These are phyloP conservation scores for Penicillium thymicola DNA, from an alignment of 2,329 filamentous ascomycete genomes.

Conservation along the genomic window DNA sequence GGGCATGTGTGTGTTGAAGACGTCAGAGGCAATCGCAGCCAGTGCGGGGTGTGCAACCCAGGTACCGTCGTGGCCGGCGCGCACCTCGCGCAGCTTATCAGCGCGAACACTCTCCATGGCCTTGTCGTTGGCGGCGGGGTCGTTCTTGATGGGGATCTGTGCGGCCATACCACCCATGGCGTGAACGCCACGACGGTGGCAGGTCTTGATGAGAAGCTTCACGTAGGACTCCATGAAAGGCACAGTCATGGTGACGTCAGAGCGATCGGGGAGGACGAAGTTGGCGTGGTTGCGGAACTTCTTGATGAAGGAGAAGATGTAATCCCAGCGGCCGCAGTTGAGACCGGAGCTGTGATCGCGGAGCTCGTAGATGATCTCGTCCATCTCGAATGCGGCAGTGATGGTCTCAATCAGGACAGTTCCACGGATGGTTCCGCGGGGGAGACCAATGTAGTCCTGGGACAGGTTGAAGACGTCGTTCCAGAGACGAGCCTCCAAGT, in stretches of 20 bases:
- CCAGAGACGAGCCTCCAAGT: conserved; percentile 95
- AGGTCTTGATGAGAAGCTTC: conserved; percentile 96
- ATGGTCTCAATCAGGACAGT: conserved; percentile 99
- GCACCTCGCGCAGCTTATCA: conserved; percentile 94
- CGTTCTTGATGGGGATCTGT: conserved; percentile 97
- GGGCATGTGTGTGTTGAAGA: conserved; percentile 99
- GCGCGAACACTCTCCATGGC: conserved; percentile 91
- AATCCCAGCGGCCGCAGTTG: conserved; percentile 99
- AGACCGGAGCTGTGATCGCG: conserved; percentile 93
- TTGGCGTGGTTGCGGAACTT: conserved; percentile 94
- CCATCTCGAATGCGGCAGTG: conserved; percentile 97
- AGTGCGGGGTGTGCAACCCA: conserved; percentile 97
- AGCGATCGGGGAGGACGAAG: conserved; percentile 91
- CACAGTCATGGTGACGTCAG: conserved; percentile 91
- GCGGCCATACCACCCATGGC: conserved; percentile 99
- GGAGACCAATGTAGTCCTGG: conserved; percentile 89
- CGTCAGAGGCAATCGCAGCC: conserved; percentile 78
- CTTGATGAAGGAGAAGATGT: conserved; percentile 99
- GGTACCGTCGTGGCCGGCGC: conserved; percentile 91
- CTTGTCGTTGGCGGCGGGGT: conserved; percentile 83
- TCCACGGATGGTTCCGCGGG: conserved; percentile 84
- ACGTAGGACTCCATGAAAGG: conserved; percentile 99
- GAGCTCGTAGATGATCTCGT: conserved; percentile 99
- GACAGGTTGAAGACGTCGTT: conserved; percentile 96
- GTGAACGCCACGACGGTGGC: conserved; percentile 94